Evolutionary conservation across 257 asterid species (phyloP), one percentile per base, ranked within the genome.

Genomic region (Leptodermis oblonga): DNA sequence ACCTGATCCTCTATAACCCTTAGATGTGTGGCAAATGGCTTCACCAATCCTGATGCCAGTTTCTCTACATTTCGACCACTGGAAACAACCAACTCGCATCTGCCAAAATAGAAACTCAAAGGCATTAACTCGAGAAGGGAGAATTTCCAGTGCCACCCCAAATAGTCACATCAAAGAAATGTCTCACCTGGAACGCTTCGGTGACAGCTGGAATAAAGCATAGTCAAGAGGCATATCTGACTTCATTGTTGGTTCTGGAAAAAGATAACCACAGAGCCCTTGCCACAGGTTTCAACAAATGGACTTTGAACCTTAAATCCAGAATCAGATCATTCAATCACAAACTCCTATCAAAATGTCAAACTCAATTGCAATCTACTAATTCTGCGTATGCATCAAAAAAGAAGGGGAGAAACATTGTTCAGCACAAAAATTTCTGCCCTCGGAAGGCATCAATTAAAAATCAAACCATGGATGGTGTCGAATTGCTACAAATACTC

Each of bases 181-280:
- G 3, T 74, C 86, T 76, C 79, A 90, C 96, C 95, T 76, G 1
- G 97, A 83, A 4, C 88, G 93, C 78, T 79, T 87, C 0, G 97
- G 97, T 0, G 97, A 90, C 56, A 92, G 85, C 85, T 87, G 98
- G 82, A 92, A 88, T 25, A 87, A 82, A 34, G 97, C 98, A 78
- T 84, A 92, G 78, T 92, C 98, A 51, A 92, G 90, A 75, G 84
- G 88, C 3, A 83, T 71, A 52, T 84, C 95, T 4, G 90, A 63
- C 79, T 81, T 89, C 95, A 92, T 84, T 76, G 76, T 82, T 64
- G 73, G 76, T 83, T 73, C 73, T 22, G 20, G 42, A 58, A 71
- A 55, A 58, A 48, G 67, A 73, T 72, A 36, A 68, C 20, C 75
- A 25, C 73, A 22, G 43, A 54, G 23, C 51, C 43, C 59, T 59